These are phyloP conservation scores for Phytophthora nicotianae DNA, from an alignment of 352 stramenopile genomes.

Conservation along the genomic window DNA sequence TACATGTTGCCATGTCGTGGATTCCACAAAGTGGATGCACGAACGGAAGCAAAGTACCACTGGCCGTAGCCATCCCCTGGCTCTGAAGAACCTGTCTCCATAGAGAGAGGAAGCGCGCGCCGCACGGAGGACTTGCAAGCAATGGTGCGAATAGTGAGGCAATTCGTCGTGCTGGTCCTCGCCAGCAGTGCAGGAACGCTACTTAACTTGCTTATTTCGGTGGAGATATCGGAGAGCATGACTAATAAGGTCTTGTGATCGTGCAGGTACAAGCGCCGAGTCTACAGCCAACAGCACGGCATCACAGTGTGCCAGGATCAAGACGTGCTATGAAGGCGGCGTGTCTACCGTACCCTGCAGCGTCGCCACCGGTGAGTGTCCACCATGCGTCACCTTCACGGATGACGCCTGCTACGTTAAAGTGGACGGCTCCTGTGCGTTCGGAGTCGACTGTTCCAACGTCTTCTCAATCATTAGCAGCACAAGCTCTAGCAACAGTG, in stretches of 20 bases:
- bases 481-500: slow-evolving; percentile 4
- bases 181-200: not conserved
- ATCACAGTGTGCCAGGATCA: slow-evolving; percentile 10
- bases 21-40: no score
- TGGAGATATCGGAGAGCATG: not conserved
- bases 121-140: not conserved
- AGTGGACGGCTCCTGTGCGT: slow-evolving; percentile 26
- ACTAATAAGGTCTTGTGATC: slow-evolving; percentile 1
- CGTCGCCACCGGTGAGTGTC: slow-evolving; percentile 32
- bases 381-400: slow-evolving; percentile 40
- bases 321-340: slow-evolving; percentile 39
- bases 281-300: not conserved
- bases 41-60: no score
- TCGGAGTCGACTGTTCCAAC: slow-evolving; percentile 37
- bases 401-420: slow-evolving; percentile 37
- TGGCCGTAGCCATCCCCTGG: no score
- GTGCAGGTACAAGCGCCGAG: not conserved
- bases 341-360: slow-evolving; percentile 19
- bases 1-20: no score
- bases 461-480: slow-evolving; percentile 4
- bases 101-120: no score
- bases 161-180: not conserved
- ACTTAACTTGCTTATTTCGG: slow-evolving; percentile 2
- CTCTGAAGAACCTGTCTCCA: no score
- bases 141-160: not conserved